Evolutionary conservation across 495 filamentous ascomycete species (phyloP), one percentile per base, ranked within the genome.

Genomic region (Lasiosphaeria miniovina): DNA sequence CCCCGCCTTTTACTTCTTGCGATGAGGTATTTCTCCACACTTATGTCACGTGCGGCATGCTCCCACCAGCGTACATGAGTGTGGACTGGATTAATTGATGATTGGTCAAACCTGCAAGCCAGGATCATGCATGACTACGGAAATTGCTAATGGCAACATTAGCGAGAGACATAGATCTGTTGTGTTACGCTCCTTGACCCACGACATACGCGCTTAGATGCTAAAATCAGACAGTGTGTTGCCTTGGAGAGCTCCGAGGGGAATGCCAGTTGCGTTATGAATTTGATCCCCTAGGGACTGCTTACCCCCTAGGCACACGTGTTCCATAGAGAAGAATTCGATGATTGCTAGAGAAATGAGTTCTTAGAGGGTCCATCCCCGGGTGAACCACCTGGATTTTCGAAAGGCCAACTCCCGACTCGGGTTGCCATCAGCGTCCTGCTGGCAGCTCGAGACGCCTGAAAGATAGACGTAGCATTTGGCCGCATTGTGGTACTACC

Each of bases 251-350:
- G 55, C 55, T 33, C 49, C 49, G 12, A 6, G 45, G 32, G 55
- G 55, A 45, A 57, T 57, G 17, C 40, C n/a, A 7, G 45, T 57
- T 24, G 49, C 49, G 49, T 57, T n/a, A 32, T 50, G 32, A 4
- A 57, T 57, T 57, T 57, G 31, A 36, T 57, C 12, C 49, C 49
- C 55, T 8, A 57, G 32, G 49, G 43, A 57, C 55, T 57, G 10
- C 45, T 57, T 57, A 33, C 49, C 32, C 49, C 56, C 52, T 24
- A 54, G 33, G 52, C 15, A 35, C 52, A 38, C 33, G 36, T 24
- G 10, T 6, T 54, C 52, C 40, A 10, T 54, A 15, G 52, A 54
- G 52, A 54, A 54, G 52, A 54, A 54, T 34, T 54, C 36, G 52
- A 40, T 6, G 52, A 34, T 54, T 24, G 52, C 24, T 15, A 71